Conservation (phyloP, 768 basidiomycete species). For the Russula earlei region DNA sequence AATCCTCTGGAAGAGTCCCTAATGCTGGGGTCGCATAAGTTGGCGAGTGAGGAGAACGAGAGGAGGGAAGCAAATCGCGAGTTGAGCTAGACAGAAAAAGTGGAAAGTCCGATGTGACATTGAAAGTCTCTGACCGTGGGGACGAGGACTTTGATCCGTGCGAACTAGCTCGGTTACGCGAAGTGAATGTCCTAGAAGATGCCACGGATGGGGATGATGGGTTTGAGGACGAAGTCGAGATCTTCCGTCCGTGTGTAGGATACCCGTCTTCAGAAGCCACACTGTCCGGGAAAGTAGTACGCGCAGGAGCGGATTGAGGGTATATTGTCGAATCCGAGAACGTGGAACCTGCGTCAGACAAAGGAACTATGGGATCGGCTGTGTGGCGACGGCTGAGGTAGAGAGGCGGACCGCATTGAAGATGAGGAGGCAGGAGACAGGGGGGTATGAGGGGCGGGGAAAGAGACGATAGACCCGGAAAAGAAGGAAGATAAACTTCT, state of each 20-base stretch:
- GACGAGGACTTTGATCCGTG: background rate
- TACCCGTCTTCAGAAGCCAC: background rate
- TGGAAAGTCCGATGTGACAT: slow-evolving; percentile 18
- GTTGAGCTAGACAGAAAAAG: slow-evolving; percentile 16
- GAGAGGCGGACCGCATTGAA: background rate
- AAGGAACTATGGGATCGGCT: background rate
- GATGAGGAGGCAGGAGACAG: slow-evolving; percentile 9
- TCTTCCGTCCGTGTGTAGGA: background rate
- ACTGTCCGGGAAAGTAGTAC: background rate
- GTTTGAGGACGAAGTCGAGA: background rate
- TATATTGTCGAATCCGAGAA: background rate
- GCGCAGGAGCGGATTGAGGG: slow-evolving; percentile 6
- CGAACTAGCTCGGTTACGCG: background rate
- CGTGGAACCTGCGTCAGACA: background rate
- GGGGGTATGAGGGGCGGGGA: slow-evolving; percentile 22
- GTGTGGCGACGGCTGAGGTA: background rate
- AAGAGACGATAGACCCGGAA: slow-evolving; percentile 32
- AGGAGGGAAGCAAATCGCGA: slow-evolving; percentile 10
- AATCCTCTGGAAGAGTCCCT: slow-evolving; percentile 44
- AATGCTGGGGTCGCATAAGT: slow-evolving; percentile 23
- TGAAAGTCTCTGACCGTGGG: slow-evolving; percentile 1
- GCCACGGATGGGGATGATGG: background rate
- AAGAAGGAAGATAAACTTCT: slow-evolving; percentile 53
- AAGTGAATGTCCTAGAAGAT: background rate
- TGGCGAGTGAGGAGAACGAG: slow-evolving; percentile 14